Conservation (phyloP, 2,329 filamentous ascomycete genomes). For the Lasiodiplodia hormozganensis region DNA sequence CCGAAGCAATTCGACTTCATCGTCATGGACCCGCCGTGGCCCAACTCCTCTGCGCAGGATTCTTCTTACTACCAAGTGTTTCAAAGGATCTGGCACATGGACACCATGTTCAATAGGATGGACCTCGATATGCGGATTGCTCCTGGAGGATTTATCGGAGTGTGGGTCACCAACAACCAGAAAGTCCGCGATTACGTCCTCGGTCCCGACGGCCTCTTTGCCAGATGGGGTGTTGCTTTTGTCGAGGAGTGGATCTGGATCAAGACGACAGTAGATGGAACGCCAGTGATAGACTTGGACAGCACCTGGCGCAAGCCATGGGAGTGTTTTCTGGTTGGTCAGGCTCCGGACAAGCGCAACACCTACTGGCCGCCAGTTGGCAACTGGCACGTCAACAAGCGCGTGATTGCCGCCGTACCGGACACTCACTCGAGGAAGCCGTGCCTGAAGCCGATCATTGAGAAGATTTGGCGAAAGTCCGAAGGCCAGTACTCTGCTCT, state of each 20-base stretch:
- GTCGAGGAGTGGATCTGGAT: constrained; percentile 80
- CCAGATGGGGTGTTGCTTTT: constrained; percentile 69
- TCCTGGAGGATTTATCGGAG: constrained; percentile 61
- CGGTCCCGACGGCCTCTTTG: constrained; percentile 65
- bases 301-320: constrained; percentile 76
- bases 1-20: constrained; percentile 68
- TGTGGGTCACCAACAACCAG: constrained; percentile 81
- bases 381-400: constrained; percentile 48
- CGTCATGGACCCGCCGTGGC: constrained; percentile 81
- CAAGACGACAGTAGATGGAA: constrained; percentile 71
- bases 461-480: constrained; percentile 52
- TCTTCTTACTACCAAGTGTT: constrained; percentile 59
- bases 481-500: constrained; percentile 61
- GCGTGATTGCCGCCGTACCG: constrained; percentile 72
- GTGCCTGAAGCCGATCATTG: constrained; percentile 68
- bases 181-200: constrained; percentile 63
- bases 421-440: constrained; percentile 83
- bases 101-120: constrained; percentile 48
- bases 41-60: constrained; percentile 74
- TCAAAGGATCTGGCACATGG: constrained; percentile 60
- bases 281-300: constrained; percentile 68
- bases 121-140: constrained; percentile 53
- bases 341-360: constrained; percentile 34
- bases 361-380: neutral
- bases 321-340: constrained; percentile 67